Percentiles rank a stretch among this genome's conserved stretches.
phyloP scores from a whole-genome alignment of 106 monocot species.

The Dactylorhiza incarnata region DNA sequence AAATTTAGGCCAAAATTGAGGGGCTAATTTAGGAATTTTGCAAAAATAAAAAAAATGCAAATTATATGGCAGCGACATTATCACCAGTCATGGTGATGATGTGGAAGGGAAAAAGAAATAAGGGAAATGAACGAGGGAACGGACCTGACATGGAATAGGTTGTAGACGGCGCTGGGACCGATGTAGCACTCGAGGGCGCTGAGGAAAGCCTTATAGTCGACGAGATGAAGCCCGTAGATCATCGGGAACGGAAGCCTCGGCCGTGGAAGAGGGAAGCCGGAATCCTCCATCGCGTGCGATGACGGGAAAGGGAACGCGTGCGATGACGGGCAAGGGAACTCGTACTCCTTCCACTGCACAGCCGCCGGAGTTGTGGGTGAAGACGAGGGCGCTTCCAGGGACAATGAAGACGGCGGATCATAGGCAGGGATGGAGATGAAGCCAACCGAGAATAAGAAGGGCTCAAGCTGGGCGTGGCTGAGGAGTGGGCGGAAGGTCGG shows the following conservation, averaged over 20 bases:
- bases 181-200: slow-evolving; percentile 46
- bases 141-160: slow-evolving; percentile 70
- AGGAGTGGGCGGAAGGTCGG: slow-evolving; percentile 55
- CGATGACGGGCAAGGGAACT: slow-evolving; percentile 12
- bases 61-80: too few species aligned
- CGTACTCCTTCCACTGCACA: slow-evolving; percentile 49
- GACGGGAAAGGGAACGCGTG: not conserved
- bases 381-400: not conserved
- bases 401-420: not conserved
- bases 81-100: not conserved
- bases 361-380: not conserved
- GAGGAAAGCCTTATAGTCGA: slow-evolving; percentile 54
- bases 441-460: slow-evolving; percentile 42
- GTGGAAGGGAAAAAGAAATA: not conserved
- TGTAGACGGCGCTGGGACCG: slow-evolving; percentile 26
- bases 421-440: slow-evolving; percentile 31
- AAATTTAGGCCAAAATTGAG: too few species aligned
- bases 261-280: slow-evolving; percentile 6
- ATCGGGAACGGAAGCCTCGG: slow-evolving; percentile 50
- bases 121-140: not conserved
- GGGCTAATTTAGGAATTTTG: too few species aligned
- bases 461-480: slow-evolving; percentile 69
- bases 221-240: slow-evolving; percentile 56
- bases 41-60: too few species aligned
- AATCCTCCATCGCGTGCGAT: not conserved